Evolutionary conservation across 1,284 basidiomycete genomes (phyloP).

Genomic region (Wallemia hederae): DNA sequence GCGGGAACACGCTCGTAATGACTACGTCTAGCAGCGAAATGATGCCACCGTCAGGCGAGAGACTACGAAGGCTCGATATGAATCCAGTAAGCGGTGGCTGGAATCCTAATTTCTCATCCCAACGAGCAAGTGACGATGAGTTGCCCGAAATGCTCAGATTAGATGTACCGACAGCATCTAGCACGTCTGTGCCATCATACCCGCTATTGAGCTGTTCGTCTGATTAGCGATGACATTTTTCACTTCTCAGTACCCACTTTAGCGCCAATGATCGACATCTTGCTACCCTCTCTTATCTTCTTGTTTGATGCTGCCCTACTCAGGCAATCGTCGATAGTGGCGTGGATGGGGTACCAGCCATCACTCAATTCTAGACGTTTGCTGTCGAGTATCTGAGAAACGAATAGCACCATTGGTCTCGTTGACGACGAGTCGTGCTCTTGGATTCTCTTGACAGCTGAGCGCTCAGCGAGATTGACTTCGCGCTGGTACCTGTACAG

Average conservation of each 20-base stretch:
- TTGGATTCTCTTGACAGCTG: constrained; percentile 44
- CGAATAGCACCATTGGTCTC: constrained; percentile 51
- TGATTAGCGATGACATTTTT: background rate
- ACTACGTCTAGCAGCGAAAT: constrained; percentile 47
- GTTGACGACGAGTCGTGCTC: constrained; percentile 42
- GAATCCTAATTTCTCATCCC: constrained; percentile 68
- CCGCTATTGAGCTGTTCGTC: constrained; percentile 30
- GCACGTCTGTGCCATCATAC: constrained; percentile 49
- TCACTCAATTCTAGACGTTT: constrained; percentile 53
- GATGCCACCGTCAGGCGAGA: constrained; percentile 52
- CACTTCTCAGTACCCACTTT: constrained; percentile 26
- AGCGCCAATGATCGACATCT: constrained; percentile 51
- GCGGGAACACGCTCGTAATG: constrained; percentile 28
- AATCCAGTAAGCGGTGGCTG: constrained; percentile 21
- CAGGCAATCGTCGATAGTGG: constrained; percentile 41
- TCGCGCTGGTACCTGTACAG: constrained; percentile 84
- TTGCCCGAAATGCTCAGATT: constrained; percentile 49
- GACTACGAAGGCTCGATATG: constrained; percentile 43
- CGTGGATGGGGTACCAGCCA: constrained; percentile 74
- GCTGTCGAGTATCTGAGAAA: constrained; percentile 30
- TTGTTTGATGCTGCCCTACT: constrained; percentile 35
- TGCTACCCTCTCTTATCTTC: constrained; percentile 41
- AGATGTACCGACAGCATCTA: constrained; percentile 42
- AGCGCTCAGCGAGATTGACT: constrained; percentile 42
- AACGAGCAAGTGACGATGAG: constrained; percentile 50